These are phyloP conservation scores for Termitomyces sp. DNA, from an alignment of 768 basidiomycete species.

Conservation along the genomic window DNA sequence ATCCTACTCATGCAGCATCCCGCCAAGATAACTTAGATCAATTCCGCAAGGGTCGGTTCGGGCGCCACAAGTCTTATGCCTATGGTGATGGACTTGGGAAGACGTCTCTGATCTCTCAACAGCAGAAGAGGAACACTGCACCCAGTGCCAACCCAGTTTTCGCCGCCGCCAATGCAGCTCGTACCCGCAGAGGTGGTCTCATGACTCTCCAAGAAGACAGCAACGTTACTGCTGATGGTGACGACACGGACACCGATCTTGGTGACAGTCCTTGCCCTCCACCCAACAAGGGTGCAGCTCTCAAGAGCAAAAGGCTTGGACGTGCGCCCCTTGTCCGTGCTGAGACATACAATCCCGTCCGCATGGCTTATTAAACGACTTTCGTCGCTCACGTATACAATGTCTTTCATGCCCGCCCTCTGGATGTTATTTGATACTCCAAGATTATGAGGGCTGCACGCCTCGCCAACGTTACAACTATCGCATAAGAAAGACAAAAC, in stretches of 20 bases:
- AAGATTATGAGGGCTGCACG: constrained; percentile 3
- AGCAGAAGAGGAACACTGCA: constrained; percentile 61
- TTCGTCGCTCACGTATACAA: constrained; percentile 1
- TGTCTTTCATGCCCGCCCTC: constrained; percentile 9
- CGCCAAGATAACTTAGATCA: constrained; percentile 86
- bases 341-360: constrained; percentile 64
- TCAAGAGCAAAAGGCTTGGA: constrained; percentile 53
- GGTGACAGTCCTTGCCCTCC: constrained; percentile 89
- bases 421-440: background rate
- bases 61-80: constrained; percentile 86
- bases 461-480: constrained; percentile 5
- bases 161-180: constrained; percentile 64
- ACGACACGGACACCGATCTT: constrained; percentile 72
- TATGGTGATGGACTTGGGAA: constrained; percentile 71
- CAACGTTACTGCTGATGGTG: constrained; percentile 54
- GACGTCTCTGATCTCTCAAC: constrained; percentile 29
- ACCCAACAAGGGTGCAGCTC: constrained; percentile 49
- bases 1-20: constrained; percentile 74
- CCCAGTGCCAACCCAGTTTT: constrained; percentile 53
- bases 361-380: constrained; percentile 39
- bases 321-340: constrained; percentile 48
- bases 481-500: constrained; percentile 5
- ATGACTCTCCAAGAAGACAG: constrained; percentile 64
- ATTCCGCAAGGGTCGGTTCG: constrained; percentile 85
- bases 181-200: constrained; percentile 52